Base-by-base conservation (phyloP, 176 grass and related monocot species). In the Eleusine coracana region DNA sequence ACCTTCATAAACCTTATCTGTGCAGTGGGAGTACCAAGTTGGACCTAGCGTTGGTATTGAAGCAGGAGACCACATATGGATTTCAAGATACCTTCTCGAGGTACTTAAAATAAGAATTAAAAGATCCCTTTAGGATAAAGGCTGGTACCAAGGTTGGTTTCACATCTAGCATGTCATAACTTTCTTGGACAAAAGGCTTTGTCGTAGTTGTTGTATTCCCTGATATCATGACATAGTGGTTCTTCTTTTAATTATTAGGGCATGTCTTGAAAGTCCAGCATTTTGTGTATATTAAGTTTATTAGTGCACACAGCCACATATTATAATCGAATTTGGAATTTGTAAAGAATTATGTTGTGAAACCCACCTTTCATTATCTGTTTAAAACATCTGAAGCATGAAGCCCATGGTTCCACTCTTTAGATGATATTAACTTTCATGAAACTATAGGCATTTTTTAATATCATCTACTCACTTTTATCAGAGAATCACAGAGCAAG, bases 21-120 rank as follows among this genome's bases (percentile, higher is more conserved):
- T 92, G 89, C 90, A 99, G 97, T 99, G 97, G 97, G 97, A 99
- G 80, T 99, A 94, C 80, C 97, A 99, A 80, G 97, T 99, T 89
- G 97, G 97, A 74, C 97, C 97, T 36, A 96, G 97, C 71, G 97
- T 99, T 60, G 97, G 93, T 75, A 99, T 99, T 70, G 97, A 96
- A 77, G 93, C 97, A 73, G 93, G 91, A 76, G 97, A 99, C 52
- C 91, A 99, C 63, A 87, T 99, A 71, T 99, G 97, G 97, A 87
- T 86, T 83, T 99, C 97, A 39, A 93, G 97, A 92, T 99, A 99
- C 81, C 71, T 99, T 90, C 97, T 99, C 10, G 97, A 99, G 97
- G 97, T 96, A 94, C 44, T 88, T 69, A 14, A 45, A 70, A 66
- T 69, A 14, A 45, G 70, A 66, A 65, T 74, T 59, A 34, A 18